A percentile compares a stretch with the other conserved stretches of the same genome.
Evolutionary conservation across 495 filamentous ascomycete species (phyloP).

Genomic region (Penicillium crystallinum): DNA sequence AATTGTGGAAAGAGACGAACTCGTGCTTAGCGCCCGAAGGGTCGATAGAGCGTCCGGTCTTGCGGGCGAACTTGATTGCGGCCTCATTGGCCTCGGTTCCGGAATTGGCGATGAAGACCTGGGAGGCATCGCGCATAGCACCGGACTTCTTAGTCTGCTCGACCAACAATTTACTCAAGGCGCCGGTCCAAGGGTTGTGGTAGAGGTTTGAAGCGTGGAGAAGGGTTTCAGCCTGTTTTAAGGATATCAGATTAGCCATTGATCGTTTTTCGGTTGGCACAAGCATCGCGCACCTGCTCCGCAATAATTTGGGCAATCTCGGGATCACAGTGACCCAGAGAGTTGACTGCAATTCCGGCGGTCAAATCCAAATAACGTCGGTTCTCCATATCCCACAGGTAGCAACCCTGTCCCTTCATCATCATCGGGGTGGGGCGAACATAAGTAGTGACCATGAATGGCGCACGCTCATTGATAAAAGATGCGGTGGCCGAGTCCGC

Average conservation of each 20-base stretch:
- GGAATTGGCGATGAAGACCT: conserved; percentile 91
- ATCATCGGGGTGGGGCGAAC: conserved; percentile 87
- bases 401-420: conserved; percentile 76
- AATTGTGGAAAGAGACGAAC: conserved; percentile 80
- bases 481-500: conserved; percentile 70
- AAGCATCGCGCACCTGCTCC: conserved; percentile 56
- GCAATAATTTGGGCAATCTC: conserved; percentile 62
- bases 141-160: conserved; percentile 67
- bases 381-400: conserved; percentile 86
- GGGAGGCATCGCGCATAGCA: conserved; percentile 72
- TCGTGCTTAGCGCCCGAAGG: conserved; percentile 72
- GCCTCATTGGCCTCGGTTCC: conserved; percentile 96
- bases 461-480: conserved; percentile 64
- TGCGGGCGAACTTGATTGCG: conserved; percentile 92
- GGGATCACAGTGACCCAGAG: conserved; percentile 80
- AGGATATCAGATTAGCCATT: conserved; percentile 13
- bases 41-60: conserved; percentile 70
- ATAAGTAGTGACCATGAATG: conserved; percentile 94
- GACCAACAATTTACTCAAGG: conserved; percentile 80
- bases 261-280: neutral
- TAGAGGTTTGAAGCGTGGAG: conserved; percentile 93
- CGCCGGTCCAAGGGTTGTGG: conserved; percentile 89
- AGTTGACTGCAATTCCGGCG: conserved; percentile 92
- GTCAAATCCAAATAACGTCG: conserved; percentile 89
- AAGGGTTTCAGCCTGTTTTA: conserved; percentile 60